phyloP scores from a whole-genome alignment of 139 green algal species.

The Deuterostichococcus epilithicus region DNA sequence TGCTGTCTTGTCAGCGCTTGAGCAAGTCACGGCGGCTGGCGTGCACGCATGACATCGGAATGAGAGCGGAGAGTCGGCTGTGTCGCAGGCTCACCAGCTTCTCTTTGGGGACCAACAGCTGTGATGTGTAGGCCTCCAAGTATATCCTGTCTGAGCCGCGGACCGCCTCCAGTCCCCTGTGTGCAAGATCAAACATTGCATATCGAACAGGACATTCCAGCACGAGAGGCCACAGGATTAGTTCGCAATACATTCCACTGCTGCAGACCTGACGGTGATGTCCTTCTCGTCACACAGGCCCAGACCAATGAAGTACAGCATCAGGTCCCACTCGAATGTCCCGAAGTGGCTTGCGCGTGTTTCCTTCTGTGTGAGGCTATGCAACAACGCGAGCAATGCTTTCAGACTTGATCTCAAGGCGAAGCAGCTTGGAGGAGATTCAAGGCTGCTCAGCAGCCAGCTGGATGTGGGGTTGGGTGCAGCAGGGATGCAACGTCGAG shows the following conservation, averaged over 20 bases:
- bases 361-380: too few relatives aligned
- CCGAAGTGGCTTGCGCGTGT: not conserved
- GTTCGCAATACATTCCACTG: slow-evolving; percentile 1
- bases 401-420: too few relatives aligned
- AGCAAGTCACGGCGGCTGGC: too few relatives aligned
- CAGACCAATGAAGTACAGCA: slow-evolving; percentile 93
- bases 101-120: slow-evolving; percentile 82
- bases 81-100: slow-evolving; percentile 59
- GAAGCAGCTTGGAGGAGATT: too few relatives aligned
- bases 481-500: too few relatives aligned
- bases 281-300: slow-evolving; percentile 92
- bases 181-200: not conserved
- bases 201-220: not conserved
- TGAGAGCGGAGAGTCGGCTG: too few relatives aligned
- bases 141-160: slow-evolving; percentile 69
- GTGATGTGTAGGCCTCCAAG: slow-evolving; percentile 96
- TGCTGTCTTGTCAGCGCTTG: not conserved
- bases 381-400: too few relatives aligned
- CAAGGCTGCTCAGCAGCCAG: too few relatives aligned
- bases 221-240: not conserved
- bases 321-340: slow-evolving; percentile 40
- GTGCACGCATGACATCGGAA: not conserved
- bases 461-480: too few relatives aligned
- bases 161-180: slow-evolving; percentile 86
- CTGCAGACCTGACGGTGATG: slow-evolving; percentile 83